Conservation (phyloP, 192 early-diverging fungal genomes). For the Coemansia sp. region DNA sequence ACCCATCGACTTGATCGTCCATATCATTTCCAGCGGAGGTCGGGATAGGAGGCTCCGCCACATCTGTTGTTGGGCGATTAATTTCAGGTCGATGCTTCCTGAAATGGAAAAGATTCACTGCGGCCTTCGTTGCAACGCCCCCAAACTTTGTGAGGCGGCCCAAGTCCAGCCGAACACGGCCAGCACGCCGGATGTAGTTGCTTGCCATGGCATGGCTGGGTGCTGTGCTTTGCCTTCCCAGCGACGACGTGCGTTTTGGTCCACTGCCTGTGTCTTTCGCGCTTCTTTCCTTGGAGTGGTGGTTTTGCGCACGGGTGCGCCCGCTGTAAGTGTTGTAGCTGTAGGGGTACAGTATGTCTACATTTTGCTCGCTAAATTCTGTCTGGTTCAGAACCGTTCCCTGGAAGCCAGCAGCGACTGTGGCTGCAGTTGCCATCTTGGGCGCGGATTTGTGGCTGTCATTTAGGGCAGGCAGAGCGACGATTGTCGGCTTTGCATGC, state of each 20-base stretch:
- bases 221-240: background rate
- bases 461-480: background rate
- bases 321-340: background rate
- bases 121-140: conserved; percentile 16
- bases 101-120: conserved; percentile 8
- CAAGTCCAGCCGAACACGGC: conserved; percentile 22
- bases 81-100: background rate
- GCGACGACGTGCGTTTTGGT: background rate
- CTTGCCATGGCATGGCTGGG: background rate
- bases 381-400: background rate
- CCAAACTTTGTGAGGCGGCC: conserved; percentile 16
- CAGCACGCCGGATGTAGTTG: conserved; percentile 30
- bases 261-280: background rate
- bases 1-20: background rate
- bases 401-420: background rate
- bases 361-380: background rate
- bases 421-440: background rate
- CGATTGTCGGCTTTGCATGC: conserved; percentile 14
- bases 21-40: background rate
- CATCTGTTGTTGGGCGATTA: background rate
- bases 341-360: background rate
- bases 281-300: background rate
- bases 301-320: background rate
- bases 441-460: background rate
- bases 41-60: background rate